Conservation (phyloP, 768 basidiomycete genomes). For the Agaricus subrufescens region DNA sequence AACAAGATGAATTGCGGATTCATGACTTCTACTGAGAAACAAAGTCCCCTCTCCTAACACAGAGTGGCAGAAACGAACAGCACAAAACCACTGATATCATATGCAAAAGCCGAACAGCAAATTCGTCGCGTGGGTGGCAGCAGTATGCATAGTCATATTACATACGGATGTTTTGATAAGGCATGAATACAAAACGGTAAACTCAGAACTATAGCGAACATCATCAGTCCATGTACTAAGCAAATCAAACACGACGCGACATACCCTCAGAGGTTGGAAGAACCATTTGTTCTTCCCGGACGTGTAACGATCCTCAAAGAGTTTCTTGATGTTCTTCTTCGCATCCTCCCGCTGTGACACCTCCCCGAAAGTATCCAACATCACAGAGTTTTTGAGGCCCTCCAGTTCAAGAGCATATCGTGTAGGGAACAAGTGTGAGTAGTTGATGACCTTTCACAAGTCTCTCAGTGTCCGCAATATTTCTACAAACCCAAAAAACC, state of each 20-base stretch:
- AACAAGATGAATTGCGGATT: not conserved
- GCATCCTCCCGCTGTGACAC: constrained; percentile 90
- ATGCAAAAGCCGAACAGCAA: not conserved
- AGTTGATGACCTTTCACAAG: constrained; percentile 78
- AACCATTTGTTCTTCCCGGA: constrained; percentile 98
- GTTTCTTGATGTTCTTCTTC: constrained; percentile 95
- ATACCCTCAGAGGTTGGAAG: constrained; percentile 82
- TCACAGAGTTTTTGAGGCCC: constrained; percentile 82
- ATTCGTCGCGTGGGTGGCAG: not conserved
- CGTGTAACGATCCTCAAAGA: constrained; percentile 92
- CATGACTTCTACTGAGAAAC: not conserved
- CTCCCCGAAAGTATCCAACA: constrained; percentile 94
- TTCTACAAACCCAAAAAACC: not conserved
- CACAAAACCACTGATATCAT: not conserved
- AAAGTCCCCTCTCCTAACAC: not conserved
- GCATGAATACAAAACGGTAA: constrained; percentile 1
- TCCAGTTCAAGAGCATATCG: constrained; percentile 98
- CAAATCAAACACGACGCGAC: constrained; percentile 12
- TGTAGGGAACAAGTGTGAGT: constrained; percentile 98
- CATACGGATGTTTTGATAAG: constrained; percentile 8
- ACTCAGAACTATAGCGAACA: constrained; percentile 5
- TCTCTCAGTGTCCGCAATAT: not conserved
- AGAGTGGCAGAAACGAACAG: not conserved
- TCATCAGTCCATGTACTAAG: not conserved
- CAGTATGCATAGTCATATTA: constrained; percentile 10